Base-by-base conservation (phyloP, 2,329 filamentous ascomycete genomes). In the Talaromyces amestolkiae region DNA sequence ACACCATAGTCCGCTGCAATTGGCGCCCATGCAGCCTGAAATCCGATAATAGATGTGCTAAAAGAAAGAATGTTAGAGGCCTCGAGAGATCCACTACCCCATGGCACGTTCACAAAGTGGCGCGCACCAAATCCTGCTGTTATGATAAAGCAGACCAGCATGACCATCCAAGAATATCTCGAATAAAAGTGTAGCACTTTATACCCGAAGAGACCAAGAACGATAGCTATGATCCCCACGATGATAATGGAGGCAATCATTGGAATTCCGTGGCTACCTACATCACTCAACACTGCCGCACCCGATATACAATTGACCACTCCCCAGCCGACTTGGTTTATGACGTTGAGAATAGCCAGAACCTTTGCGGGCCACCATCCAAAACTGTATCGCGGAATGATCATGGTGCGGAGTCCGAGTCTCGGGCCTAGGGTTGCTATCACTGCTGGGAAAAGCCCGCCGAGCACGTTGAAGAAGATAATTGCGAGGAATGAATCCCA, bases 1-100 rank as follows among this genome's bases (percentile, higher is more conserved):
- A 58, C 56, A 6, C 56, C 56, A 31, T 58, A 58, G 22, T 58
- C 56, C 19, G 56, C 56, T 13, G 56, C 56, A 6, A 58, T 27
- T n/a, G 56, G 35, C 10, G 39, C 37, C 56, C 56, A 58, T 24
- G 56, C 56, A 24, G 39, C 56, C 11, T 58, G 56, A 4, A 58
- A 58, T 58, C 56, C 56, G 15, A 58, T 58, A 11, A 58, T 58
- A 41, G 56, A 41, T 41, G 58, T 60, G 31, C 58, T 24, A 17
- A 58, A 58, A 43, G 56, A 58, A 19, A 58, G 31, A 22, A 58
- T 27, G 13, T 27, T 24, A 3, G 56, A 31, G 15, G 35, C 24
- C 56, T 58, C 56, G 6, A 58, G 35, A 31, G 35, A 41, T 19
- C 56, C 56, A 24, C 35, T 41, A 19, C 56, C 56, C 56, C 43